Conservation (phyloP, 441 rosid genomes). For the Euphorbia celastroides region DNA sequence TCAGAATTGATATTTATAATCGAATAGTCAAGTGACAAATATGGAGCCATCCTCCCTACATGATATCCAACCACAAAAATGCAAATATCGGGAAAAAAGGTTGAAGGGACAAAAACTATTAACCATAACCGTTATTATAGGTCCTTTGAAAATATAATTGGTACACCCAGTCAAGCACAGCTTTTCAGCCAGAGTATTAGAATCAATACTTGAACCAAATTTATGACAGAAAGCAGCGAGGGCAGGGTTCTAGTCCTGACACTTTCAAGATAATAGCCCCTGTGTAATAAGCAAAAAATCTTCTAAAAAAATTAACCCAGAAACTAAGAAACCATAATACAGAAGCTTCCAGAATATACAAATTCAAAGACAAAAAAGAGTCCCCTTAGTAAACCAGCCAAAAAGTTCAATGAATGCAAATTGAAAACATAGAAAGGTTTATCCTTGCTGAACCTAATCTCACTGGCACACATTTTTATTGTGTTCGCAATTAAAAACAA, state of each 20-base stretch:
- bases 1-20: too few species aligned
- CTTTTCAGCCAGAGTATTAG: neutral
- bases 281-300: neutral
- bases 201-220: neutral
- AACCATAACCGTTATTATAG: neutral
- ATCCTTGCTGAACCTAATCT: too few species aligned
- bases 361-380: neutral
- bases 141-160: neutral
- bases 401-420: too few species aligned
- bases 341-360: neutral
- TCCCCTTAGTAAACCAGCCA: neutral
- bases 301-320: neutral
- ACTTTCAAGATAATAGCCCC: neutral
- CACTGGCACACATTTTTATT: neutral
- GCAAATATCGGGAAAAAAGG: neutral
- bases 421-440: too few species aligned
- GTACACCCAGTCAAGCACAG: neutral
- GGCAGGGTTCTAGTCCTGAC: neutral
- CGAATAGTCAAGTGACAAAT: too few species aligned
- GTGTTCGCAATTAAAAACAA: neutral
- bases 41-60: too few species aligned
- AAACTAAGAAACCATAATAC: neutral
- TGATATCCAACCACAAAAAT: too few species aligned
- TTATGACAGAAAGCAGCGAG: neutral
- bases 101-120: neutral